Evolutionary conservation across 306 rosid genomes (phyloP), one percentile per base, ranked within the genome.

Genomic region (Sphenostylis stenocarpa): DNA sequence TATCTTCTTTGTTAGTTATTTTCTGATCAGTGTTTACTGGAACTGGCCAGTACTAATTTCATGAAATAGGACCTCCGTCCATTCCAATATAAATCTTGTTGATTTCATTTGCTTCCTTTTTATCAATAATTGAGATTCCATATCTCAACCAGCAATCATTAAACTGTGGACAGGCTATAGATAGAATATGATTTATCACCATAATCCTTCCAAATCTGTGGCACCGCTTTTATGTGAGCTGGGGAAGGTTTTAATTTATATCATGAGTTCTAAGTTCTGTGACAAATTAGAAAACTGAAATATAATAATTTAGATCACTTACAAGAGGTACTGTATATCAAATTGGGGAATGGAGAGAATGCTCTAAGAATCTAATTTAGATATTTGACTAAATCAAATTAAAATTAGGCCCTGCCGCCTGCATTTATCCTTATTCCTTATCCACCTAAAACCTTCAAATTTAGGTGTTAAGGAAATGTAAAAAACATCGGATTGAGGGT

Each of bases 21-120:
- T 62, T 63, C 65, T 79, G 53, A 49, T 52, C 41, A 41, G 19
- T 45, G 15, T 80, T 45, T 44, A 45, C 41, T 28, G 26, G 73
- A 66, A 66, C 20, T 39, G 15, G 4, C 65, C 52, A 53, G 15
- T 23, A 20, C 26, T 65, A 26, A 28, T 29, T 43, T 67, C 61
- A 23, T 51, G 53, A 26, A 66, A 17, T 77, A 52, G 45, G 51
- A 6, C 20, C 58, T 60, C 26, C 71, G 21, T 75, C 23, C 38
- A 48, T 75, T 75, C 49, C 23, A 47, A 45, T 21, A 62, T 34
- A 75, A 34, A 47, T 47, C 64, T 16, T 14, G 1, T 14, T 49
- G 66, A 65, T 47, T 64, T 24, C 19, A 23, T 65, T 43, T 23
- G 38, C 49, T 78, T 39, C 70, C 58, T 49, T 45, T 78, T 11